Evolutionary conservation across 768 basidiomycete genomes (phyloP), one percentile per base, ranked within the genome.

Genomic region (Leccinum variicolor): DNA sequence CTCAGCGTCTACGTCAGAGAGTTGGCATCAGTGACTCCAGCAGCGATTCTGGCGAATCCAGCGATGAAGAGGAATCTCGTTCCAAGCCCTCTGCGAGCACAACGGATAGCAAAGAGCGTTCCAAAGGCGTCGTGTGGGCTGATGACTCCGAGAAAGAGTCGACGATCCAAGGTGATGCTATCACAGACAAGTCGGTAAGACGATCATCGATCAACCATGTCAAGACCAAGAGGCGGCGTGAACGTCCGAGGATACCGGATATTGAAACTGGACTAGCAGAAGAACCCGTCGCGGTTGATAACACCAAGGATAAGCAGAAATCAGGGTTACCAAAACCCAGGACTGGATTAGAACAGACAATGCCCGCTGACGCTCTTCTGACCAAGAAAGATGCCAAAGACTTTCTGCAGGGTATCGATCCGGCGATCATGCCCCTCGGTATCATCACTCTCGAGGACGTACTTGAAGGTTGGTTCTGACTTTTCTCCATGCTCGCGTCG

Each of bases 401-500:
- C 84, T 93, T 94, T 75, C 76, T 95, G 70, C 86, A 89, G 76
- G 82, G 81, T 41, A 81, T 93, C 54, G 92, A 94, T 69, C 90
- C 87, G 0, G 84, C 86, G 19, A 79, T 93, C 33, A 88, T 87
- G 78, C 92, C 92, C 3, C 77, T 94, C 25, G 94, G 94, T 51
- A 92, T 96, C 64, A 94, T 96, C 59, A 96, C 94, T 0, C 80
- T 96, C 2, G 94, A 96, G 73, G 94, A 96, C 62, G 90, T 96
- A 9, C 78, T 96, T 10, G 94, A 96, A 83, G 90, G 90, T 88
- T 52, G 21, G 67, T 64, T 41, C 14, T 29, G 13, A 28, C 55
- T 29, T 19, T 21, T 50, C 5, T 3, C 41, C n/a, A 6, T 36
- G 10, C 14, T 46, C 3, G 6, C 28, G 4, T 11, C 33, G 0